These are phyloP conservation scores for Oryza rufipogon DNA, from an alignment of 176 grass and related monocot species.

Conservation along the genomic window DNA sequence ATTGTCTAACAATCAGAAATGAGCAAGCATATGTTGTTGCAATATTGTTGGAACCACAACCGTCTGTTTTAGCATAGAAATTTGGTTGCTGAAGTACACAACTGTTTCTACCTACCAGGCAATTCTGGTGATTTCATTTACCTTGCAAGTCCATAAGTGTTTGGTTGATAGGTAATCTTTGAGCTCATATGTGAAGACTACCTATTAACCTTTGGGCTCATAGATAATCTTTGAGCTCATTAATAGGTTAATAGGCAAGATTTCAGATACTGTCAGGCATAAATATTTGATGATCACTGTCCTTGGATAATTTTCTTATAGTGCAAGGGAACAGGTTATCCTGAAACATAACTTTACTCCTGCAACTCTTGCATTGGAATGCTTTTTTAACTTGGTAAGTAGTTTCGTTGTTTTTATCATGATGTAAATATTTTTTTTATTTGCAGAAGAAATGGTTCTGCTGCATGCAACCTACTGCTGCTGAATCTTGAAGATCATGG, in stretches of 20 bases:
- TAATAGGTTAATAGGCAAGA: not conserved
- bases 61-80: not conserved
- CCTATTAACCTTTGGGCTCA: no score
- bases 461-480: slow-evolving; percentile 38
- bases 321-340: not conserved
- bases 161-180: not conserved
- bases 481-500: slow-evolving; percentile 34
- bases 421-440: not conserved
- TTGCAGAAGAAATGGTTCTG: slow-evolving; percentile 54
- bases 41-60: not conserved
- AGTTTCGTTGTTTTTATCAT: not conserved
- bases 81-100: not conserved
- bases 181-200: not conserved
- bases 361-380: not conserved
- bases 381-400: not conserved
- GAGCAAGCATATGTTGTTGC: not conserved
- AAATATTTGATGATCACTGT: not conserved
- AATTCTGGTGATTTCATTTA: not conserved
- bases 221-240: no score
- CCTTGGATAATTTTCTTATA: not conserved
- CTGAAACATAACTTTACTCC: no score
- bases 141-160: not conserved
- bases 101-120: not conserved
- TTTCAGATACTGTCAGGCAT: not conserved
- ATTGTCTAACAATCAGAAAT: not conserved